These are phyloP conservation scores for Juncus effusus DNA, from an alignment of 176 grass and related monocot genomes.

Conservation along the genomic window DNA sequence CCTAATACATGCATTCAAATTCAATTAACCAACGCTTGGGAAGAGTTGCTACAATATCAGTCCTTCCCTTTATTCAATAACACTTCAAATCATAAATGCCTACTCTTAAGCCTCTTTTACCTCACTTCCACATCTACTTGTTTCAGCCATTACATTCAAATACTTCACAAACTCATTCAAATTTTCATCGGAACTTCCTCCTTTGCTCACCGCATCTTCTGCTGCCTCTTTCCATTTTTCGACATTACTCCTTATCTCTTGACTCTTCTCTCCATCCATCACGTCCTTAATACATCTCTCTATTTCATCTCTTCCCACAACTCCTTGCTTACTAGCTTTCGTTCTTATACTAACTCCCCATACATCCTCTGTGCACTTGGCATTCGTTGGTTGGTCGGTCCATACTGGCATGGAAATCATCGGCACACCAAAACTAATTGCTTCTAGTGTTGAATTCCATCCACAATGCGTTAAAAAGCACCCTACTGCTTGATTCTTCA, in stretches of 20 bases:
- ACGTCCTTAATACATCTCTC: conserved; percentile 5
- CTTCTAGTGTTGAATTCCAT: conserved; percentile 28
- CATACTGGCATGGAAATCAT: conserved; percentile 1
- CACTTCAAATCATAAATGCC: too few relatives aligned
- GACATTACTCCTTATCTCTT: conserved; percentile 6
- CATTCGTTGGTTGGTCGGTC: conserved; percentile 26
- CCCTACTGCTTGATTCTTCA: conserved; percentile 8
- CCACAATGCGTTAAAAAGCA: conserved; percentile 29
- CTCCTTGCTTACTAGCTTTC: background rate
- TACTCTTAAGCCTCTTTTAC: too few relatives aligned
- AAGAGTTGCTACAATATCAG: too few relatives aligned
- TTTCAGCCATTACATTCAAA: too few relatives aligned
- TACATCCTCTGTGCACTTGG: conserved; percentile 6
- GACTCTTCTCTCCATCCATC: conserved; percentile 23
- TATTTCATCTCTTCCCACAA: conserved; percentile 2
- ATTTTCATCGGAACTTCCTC: conserved; percentile 6
- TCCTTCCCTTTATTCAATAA: too few relatives aligned
- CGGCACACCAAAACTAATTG: background rate
- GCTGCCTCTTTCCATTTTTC: background rate
- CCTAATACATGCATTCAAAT: too few relatives aligned
- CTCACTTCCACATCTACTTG: too few relatives aligned
- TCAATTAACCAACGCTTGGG: too few relatives aligned
- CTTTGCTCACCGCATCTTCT: background rate
- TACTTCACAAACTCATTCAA: conserved; percentile 10
- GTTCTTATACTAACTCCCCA: conserved; percentile 21